Evolutionary conservation across 2,329 filamentous ascomycete genomes (phyloP).

Genomic region (Fusarium gaditjirri): DNA sequence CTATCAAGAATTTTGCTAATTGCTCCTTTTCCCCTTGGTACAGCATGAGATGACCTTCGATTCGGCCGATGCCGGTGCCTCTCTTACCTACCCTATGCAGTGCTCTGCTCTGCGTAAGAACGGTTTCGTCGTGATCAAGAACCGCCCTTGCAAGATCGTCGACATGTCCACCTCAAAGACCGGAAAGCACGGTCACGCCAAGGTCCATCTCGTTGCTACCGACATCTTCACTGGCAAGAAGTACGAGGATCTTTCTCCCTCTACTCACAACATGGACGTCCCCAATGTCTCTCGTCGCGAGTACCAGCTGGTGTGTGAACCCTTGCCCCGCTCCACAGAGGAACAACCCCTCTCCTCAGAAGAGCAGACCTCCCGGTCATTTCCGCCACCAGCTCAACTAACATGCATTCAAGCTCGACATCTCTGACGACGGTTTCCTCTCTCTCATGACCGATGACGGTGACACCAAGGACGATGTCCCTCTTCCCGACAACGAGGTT

Average conservation of each 20-base stretch:
- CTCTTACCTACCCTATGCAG: constrained; percentile 95
- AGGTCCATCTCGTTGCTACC: constrained; percentile 97
- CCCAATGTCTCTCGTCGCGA: constrained; percentile 91
- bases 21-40: constrained; percentile 17
- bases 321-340: constrained; percentile 40
- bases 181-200: constrained; percentile 99
- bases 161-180: constrained; percentile 99
- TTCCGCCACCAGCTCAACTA: constrained; percentile 20
- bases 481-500: constrained; percentile 88
- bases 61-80: constrained; percentile 95
- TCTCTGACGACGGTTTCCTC: constrained; percentile 94
- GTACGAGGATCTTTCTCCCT: constrained; percentile 98
- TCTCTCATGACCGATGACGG: constrained; percentile 91
- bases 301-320: constrained; percentile 86
- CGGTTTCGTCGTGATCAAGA: constrained; percentile 98
- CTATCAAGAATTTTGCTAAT: constrained; percentile 36
- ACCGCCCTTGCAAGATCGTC: constrained; percentile 99
- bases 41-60: constrained; percentile 84
- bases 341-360: constrained; percentile 31
- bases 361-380: constrained; percentile 17
- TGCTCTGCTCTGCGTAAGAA: constrained; percentile 99
- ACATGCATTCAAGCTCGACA: constrained; percentile 74
- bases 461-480: constrained; percentile 93
- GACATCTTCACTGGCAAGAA: constrained; percentile 99
- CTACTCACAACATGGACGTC: constrained; percentile 98